These are phyloP conservation scores for Rostrohypoxylon terebratum DNA, from an alignment of 495 filamentous ascomycete species.

Conservation along the genomic window DNA sequence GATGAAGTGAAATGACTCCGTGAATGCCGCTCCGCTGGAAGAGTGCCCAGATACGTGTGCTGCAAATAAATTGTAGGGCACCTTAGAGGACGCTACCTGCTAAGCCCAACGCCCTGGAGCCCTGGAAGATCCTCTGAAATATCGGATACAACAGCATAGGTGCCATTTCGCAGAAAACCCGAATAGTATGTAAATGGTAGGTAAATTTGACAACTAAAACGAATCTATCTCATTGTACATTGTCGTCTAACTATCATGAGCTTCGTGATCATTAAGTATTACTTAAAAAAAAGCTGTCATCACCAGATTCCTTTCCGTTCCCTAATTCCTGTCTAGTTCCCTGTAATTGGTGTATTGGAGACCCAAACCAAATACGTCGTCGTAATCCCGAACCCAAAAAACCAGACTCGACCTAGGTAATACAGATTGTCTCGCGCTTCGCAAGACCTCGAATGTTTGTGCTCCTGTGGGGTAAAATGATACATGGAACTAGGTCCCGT, in stretches of 20 bases:
- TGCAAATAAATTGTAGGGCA: background rate
- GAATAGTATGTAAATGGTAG: background rate
- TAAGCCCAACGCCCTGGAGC: background rate
- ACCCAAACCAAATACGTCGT: constrained; percentile 15
- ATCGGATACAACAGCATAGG: background rate
- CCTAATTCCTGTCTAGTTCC: constrained; percentile 3
- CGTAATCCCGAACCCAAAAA: constrained; percentile 15
- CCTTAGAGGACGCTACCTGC: background rate
- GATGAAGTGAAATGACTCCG: background rate
- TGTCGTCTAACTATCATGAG: constrained; percentile 48
- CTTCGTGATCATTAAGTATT: constrained; percentile 47
- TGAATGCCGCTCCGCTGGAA: background rate
- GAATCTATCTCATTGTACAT: constrained; percentile 48
- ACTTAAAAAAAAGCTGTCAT: constrained; percentile 18
- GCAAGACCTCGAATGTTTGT: constrained; percentile 9
- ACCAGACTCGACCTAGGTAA: constrained; percentile 13
- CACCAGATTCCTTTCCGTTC: background rate
- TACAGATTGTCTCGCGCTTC: constrained; percentile 10
- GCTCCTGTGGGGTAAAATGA: background rate
- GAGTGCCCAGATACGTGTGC: background rate
- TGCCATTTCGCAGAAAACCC: background rate
- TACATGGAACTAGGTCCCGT: constrained; percentile 4
- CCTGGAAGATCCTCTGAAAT: background rate
- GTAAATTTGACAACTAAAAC: constrained; percentile 43
- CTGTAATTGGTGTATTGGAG: background rate